phyloP scores from a whole-genome alignment of 768 basidiomycete species.

The Russula ochroleuca region DNA sequence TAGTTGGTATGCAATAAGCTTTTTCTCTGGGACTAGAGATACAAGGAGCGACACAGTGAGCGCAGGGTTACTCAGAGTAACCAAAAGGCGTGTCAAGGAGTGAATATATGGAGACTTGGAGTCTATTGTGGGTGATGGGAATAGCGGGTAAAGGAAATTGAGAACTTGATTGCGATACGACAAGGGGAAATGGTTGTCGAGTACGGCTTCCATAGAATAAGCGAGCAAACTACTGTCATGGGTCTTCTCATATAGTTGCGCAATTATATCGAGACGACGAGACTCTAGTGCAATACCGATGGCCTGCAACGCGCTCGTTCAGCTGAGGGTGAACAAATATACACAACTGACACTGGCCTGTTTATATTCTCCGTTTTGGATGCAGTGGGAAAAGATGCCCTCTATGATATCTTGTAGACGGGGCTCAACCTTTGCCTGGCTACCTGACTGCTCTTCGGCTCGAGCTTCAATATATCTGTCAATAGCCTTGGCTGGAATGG shows the following conservation, averaged over 20 bases:
- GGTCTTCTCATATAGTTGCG: constrained; percentile 66
- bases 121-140: constrained; percentile 68
- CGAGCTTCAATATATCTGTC: constrained; percentile 84
- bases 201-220: constrained; percentile 89
- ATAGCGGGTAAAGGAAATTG: constrained; percentile 77
- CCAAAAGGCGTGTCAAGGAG: constrained; percentile 81
- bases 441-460: constrained; percentile 46
- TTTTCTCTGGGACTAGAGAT: constrained; percentile 65
- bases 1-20: constrained; percentile 86
- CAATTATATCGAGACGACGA: constrained; percentile 80
- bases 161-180: constrained; percentile 80
- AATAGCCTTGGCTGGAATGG: constrained; percentile 78
- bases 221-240: constrained; percentile 75
- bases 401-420: constrained; percentile 83
- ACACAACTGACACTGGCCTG: constrained; percentile 50
- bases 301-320: constrained; percentile 48
- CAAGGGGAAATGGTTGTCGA: constrained; percentile 85
- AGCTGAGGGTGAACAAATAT: constrained; percentile 3
- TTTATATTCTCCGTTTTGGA: constrained; percentile 84
- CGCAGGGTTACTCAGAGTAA: constrained; percentile 80
- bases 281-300: constrained; percentile 95
- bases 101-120: constrained; percentile 73
- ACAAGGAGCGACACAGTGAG: constrained; percentile 70
- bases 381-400: constrained; percentile 80
- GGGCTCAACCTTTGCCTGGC: constrained; percentile 64